phyloP scores from a whole-genome alignment of 2,329 filamentous ascomycete genomes.

The Microcera coccophila region DNA sequence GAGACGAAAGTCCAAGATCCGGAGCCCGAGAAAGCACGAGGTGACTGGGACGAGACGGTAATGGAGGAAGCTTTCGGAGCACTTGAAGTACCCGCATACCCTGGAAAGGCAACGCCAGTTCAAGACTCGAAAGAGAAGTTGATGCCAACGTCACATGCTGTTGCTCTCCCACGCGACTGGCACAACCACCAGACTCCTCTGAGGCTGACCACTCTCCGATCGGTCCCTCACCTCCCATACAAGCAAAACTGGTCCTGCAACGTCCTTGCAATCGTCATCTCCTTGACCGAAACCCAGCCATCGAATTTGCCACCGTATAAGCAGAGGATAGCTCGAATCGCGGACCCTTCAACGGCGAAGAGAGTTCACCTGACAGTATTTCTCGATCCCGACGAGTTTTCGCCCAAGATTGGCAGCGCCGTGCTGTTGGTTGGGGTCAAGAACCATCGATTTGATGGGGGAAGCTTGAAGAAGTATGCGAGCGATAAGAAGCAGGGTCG shows the following conservation, averaged over 20 bases:
- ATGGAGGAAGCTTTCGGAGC: conserved; percentile 36
- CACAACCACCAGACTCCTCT: conserved; percentile 41
- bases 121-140: conserved; percentile 2
- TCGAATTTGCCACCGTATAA: conserved; percentile 46
- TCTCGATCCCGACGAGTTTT: conserved; percentile 48
- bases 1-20: conserved; percentile 1
- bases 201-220: conserved; percentile 48
- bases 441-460: conserved; percentile 53
- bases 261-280: conserved; percentile 47
- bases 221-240: conserved; percentile 51
- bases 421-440: conserved; percentile 54
- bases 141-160: conserved; percentile 1
- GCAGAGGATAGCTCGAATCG: conserved; percentile 51
- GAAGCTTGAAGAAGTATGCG: conserved; percentile 43
- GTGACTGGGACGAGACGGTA: background rate
- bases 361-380: conserved; percentile 53
- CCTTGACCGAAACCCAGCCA: conserved; percentile 46
- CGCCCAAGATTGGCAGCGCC: conserved; percentile 44
- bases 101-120: conserved; percentile 10
- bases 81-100: conserved; percentile 36
- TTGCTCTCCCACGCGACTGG: conserved; percentile 40
- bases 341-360: conserved; percentile 50
- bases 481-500: conserved; percentile 33
- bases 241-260: conserved; percentile 58
- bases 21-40: background rate